Base-by-base conservation (phyloP, 176 grass and related monocot species). In the Secale cereale region DNA sequence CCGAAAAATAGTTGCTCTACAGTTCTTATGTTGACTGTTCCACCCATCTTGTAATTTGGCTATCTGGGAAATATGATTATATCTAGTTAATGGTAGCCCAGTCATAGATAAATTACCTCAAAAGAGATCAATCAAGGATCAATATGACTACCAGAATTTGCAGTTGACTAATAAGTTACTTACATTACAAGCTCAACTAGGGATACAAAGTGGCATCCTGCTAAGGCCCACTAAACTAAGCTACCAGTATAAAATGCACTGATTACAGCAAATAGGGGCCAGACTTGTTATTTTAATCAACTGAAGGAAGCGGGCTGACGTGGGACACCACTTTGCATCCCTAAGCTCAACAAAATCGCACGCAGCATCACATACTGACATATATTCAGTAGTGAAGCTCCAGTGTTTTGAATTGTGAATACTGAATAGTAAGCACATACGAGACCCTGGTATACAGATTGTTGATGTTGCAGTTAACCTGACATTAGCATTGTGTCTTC, bases 151-250 rank as follows among this genome's bases (percentile, higher is more conserved):
- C 26, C 14, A 45, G 63, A 80, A 67, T 43, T 16, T 59, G 8
- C 6, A 37, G 31, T 37, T 83, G 14, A 63, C 56, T 59, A 64
- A 83, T 32, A 26, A 82, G 23, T 29, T 57, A 82, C 52, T 41
- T 89, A 74, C 23, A 89, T 43, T 89, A 74, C 30, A 89, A 74
- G 41, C 28, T 80, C 60, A 81, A 76, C 27, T 57, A 57, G 20
- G 54, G 54, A 57, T 57, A 20, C 54, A 57, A 57, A 57, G 20
- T 22, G 54, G 20, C 54, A 57, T 22, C 54, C 19, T 57, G 54
- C 54, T 57, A 9, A 57, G 54, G 54, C 54, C 20, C 54, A 57
- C 20, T 57, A 57, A 57, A 57, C 20, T 57, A 57, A 57, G 54
- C 54, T 57, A 22, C 20, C 54, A 57, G 54, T 22, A 57, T 57